Conservation (phyloP, 2,329 filamentous ascomycete genomes). For the Trichoderma arundinaceum region DNA sequence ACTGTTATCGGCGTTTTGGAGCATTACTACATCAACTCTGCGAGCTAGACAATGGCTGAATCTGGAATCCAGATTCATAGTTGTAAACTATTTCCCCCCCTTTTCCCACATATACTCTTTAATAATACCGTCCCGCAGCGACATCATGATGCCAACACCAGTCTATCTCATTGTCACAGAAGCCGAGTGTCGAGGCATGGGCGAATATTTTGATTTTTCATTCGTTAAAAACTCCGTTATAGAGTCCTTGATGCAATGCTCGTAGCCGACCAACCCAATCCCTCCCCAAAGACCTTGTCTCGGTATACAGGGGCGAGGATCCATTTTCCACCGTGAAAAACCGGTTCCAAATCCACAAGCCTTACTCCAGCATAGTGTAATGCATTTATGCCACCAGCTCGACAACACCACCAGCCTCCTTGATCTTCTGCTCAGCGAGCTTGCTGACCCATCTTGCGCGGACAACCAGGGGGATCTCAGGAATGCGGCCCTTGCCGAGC, state of each 20-base stretch:
- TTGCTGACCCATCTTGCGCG: conserved; percentile 94
- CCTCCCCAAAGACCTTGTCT: conserved; percentile 34
- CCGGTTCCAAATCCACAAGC: conserved; percentile 43
- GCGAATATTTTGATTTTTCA: conserved; percentile 48
- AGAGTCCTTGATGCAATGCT: conserved; percentile 52
- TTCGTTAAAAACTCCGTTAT: conserved; percentile 49
- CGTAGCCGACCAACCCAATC: conserved; percentile 47
- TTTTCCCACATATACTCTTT: background rate
- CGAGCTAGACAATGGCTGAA: conserved; percentile 20
- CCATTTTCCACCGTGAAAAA: conserved; percentile 36
- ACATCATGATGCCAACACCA: conserved; percentile 1
- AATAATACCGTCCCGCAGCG: background rate
- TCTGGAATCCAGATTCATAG: conserved; percentile 4
- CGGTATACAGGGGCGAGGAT: conserved; percentile 32
- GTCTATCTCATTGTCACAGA: conserved; percentile 21
- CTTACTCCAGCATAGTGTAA: conserved; percentile 39
- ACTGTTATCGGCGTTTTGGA: conserved; percentile 29
- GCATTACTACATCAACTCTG: conserved; percentile 29
- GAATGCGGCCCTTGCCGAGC: conserved; percentile 96
- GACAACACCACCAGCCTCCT: conserved; percentile 92
- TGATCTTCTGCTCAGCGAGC: conserved; percentile 99
- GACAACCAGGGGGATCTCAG: conserved; percentile 90
- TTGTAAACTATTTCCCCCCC: conserved; percentile 12
- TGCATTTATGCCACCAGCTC: conserved; percentile 82
- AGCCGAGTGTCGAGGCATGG: conserved; percentile 36